These are phyloP conservation scores for Laetiporus sulphureus DNA, from an alignment of 1,284 basidiomycete genomes.

Conservation along the genomic window DNA sequence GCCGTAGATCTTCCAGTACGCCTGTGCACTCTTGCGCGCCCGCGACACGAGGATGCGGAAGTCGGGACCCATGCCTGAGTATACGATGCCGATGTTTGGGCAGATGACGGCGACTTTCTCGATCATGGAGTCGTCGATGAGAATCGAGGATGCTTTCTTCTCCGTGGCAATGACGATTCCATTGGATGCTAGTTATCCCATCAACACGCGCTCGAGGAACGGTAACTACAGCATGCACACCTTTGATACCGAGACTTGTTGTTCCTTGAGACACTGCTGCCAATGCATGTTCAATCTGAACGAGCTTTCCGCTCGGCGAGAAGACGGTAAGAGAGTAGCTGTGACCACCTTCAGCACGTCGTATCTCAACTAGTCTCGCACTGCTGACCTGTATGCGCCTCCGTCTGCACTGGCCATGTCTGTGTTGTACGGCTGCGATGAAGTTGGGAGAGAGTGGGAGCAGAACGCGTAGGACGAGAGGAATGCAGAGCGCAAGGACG, in stretches of 20 bases:
- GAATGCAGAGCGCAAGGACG: not conserved
- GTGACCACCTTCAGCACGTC: no score
- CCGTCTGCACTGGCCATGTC: slow-evolving; percentile 67
- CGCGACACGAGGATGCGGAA: slow-evolving; percentile 91
- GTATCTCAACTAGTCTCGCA: no score
- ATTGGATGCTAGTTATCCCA: slow-evolving; percentile 70
- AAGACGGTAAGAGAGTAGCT: slow-evolving; percentile 99
- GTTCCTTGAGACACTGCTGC: slow-evolving; percentile 96
- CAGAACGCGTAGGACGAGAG: slow-evolving; percentile 4
- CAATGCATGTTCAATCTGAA: slow-evolving; percentile 99
- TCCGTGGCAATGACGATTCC: slow-evolving; percentile 99
- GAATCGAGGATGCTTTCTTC: slow-evolving; percentile 96
- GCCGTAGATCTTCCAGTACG: slow-evolving; percentile 99
- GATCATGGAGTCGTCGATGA: slow-evolving; percentile 96
- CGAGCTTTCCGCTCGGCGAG: slow-evolving; percentile 96
- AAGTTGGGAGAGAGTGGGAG: slow-evolving; percentile 3
- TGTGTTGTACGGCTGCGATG: slow-evolving; percentile 1
- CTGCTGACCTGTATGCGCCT: slow-evolving; percentile 75
- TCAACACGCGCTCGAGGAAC: slow-evolving; percentile 3
- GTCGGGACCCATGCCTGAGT: slow-evolving; percentile 99
- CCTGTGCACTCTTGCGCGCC: slow-evolving; percentile 95
- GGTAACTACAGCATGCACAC: slow-evolving; percentile 34
- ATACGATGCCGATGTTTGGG: slow-evolving; percentile 98
- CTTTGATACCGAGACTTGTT: slow-evolving; percentile 98
- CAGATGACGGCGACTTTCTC: slow-evolving; percentile 97